Evolutionary conservation across 345 rosid species (phyloP).

Genomic region (Litchi chinensis): DNA sequence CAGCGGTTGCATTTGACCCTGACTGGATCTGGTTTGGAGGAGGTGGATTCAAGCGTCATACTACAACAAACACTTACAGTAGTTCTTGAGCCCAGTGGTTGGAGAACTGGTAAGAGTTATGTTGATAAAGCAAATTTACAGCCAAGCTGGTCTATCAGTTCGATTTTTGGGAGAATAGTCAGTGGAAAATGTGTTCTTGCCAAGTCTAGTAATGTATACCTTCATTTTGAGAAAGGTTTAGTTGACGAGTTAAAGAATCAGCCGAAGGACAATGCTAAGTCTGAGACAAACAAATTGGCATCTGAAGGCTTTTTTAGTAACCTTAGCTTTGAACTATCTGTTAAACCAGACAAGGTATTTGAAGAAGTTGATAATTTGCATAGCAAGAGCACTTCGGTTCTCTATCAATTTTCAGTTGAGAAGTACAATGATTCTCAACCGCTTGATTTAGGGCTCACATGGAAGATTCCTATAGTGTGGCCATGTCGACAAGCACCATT

Average conservation of each 20-base stretch:
- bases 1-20: constrained; percentile 70
- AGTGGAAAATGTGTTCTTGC: constrained; percentile 77
- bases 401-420: constrained; percentile 61
- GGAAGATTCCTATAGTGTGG: constrained; percentile 82
- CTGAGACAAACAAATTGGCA: constrained; percentile 20
- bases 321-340: constrained; percentile 54
- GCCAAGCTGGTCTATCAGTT: constrained; percentile 84
- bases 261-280: constrained; percentile 36
- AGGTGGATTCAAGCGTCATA: constrained; percentile 51
- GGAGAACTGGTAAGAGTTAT: constrained; percentile 18
- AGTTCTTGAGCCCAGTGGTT: constrained; percentile 66
- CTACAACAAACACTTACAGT: constrained; percentile 87
- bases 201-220: constrained; percentile 65
- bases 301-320: constrained; percentile 37
- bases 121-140: constrained; percentile 45
- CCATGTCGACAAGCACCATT: constrained; percentile 70
- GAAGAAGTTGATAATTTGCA: constrained; percentile 43
- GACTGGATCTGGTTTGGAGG: constrained; percentile 38
- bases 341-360: constrained; percentile 61
- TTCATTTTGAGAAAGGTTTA: constrained; percentile 67
- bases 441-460: constrained; percentile 69
- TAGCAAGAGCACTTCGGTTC: constrained; percentile 38
- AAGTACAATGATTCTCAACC: constrained; percentile 55
- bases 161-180: constrained; percentile 78
- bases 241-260: constrained; percentile 36